phyloP scores from a whole-genome alignment of 2,329 filamentous ascomycete species.

The Bipolaris cookei region DNA sequence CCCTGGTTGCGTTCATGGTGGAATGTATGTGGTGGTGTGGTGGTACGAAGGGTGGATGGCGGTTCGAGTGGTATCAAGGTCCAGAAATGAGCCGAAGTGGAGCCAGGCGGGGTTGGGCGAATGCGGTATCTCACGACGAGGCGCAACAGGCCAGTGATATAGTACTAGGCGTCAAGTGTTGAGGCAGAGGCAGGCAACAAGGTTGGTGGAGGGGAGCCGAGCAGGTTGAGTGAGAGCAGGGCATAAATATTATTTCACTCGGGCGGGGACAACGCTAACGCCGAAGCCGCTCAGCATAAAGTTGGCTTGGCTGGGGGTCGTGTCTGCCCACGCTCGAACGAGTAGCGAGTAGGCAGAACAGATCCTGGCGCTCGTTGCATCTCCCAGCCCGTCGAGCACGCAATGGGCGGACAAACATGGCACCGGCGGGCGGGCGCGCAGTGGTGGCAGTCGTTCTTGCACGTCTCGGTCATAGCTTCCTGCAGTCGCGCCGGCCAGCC shows the following conservation, averaged over 20 bases:
- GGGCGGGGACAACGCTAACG: slow-evolving; percentile 22
- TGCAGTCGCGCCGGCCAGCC: slow-evolving; percentile 21
- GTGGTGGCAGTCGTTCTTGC: slow-evolving; percentile 21
- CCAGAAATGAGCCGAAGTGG: background rate
- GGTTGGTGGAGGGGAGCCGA: slow-evolving; percentile 17
- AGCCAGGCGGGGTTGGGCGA: background rate
- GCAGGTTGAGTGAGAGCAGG: slow-evolving; percentile 18
- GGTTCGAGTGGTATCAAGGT: background rate
- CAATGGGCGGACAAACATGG: background rate
- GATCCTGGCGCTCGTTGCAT: slow-evolving; percentile 14
- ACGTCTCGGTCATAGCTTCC: slow-evolving; percentile 31
- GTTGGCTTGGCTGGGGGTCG: slow-evolving; percentile 1
- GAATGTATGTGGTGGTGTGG: slow-evolving; percentile 10
- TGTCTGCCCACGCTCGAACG: slow-evolving; percentile 34
- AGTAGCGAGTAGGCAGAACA: slow-evolving; percentile 13
- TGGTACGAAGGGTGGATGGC: slow-evolving; percentile 7
- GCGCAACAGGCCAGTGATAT: background rate
- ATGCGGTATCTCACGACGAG: background rate
- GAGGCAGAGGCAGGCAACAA: slow-evolving; percentile 2
- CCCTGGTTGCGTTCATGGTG: slow-evolving; percentile 55
- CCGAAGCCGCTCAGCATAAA: slow-evolving; percentile 25
- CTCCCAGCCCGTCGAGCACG: slow-evolving; percentile 16
- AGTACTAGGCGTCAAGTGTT: background rate
- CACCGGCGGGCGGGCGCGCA: slow-evolving; percentile 20
- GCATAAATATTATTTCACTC: slow-evolving; percentile 33